phyloP scores from a whole-genome alignment of 345 rosid genomes.

The Ceriops decandra region DNA sequence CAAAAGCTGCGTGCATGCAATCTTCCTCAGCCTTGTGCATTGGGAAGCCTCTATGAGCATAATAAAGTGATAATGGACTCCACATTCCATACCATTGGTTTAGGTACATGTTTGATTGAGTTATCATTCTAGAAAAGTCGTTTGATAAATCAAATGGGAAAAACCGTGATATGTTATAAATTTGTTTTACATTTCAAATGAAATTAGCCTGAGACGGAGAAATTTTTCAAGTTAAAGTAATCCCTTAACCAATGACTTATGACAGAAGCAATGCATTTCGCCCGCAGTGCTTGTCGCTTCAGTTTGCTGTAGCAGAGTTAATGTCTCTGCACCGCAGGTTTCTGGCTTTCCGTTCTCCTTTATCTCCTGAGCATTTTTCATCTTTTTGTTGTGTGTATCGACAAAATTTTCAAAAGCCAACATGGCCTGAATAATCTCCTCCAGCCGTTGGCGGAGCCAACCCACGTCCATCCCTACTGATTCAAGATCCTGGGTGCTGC shows the following conservation, averaged over 20 bases:
- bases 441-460: conserved; percentile 32
- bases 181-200: too few relatives aligned
- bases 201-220: too few relatives aligned
- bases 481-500: conserved; percentile 28
- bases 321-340: background rate
- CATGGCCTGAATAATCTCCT: conserved; percentile 24
- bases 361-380: background rate
- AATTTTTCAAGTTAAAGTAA: background rate
- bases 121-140: too few relatives aligned
- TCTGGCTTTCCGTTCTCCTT: background rate
- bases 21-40: too few relatives aligned
- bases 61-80: too few relatives aligned
- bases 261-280: background rate
- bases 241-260: conserved; percentile 14
- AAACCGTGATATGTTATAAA: too few relatives aligned
- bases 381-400: background rate
- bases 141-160: too few relatives aligned
- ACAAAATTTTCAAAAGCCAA: background rate
- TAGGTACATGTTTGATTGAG: too few relatives aligned
- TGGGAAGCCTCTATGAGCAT: too few relatives aligned
- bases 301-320: background rate
- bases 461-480: conserved; percentile 21
- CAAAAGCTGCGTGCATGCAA: too few relatives aligned
- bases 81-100: too few relatives aligned
- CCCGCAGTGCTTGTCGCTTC: background rate